A percentile compares a stretch with the other conserved stretches of the same genome.
phyloP scores from a whole-genome alignment of 202 grass and related monocot genomes.

The Alloteropsis angusta region DNA sequence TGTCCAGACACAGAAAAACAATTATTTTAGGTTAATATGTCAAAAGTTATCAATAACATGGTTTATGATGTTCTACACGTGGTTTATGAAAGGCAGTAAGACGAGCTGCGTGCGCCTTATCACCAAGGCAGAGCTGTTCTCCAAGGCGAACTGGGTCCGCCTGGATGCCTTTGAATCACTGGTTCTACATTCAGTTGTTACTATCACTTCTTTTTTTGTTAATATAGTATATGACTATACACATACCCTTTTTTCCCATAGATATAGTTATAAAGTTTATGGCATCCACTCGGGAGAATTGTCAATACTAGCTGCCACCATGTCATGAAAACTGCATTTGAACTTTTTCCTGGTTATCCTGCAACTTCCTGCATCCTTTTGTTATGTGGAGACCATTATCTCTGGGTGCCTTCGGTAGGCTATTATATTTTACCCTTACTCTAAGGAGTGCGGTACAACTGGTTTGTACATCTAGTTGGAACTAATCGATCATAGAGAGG shows the following conservation, averaged over 20 bases:
- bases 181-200: background rate
- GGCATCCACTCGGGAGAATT: background rate
- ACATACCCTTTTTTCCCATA: background rate
- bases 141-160: too few relatives aligned
- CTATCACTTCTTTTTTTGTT: background rate
- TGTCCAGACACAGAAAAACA: slow-evolving; percentile 10
- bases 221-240: background rate
- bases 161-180: too few relatives aligned
- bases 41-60: background rate
- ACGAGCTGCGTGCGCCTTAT: too few relatives aligned
- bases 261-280: background rate
- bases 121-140: too few relatives aligned
- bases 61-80: background rate
- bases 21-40: background rate
- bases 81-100: too few relatives aligned
- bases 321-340: background rate
- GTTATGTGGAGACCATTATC: background rate
- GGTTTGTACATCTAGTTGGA: slow-evolving; percentile 14
- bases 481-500: background rate
- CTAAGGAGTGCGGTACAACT: background rate
- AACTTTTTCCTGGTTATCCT: background rate
- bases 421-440: background rate
- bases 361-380: background rate
- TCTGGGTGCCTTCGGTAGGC: background rate
- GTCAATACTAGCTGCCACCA: background rate